A percentile compares a stretch with the other conserved stretches of the same genome.
Evolutionary conservation across 495 filamentous ascomycete genomes (phyloP).

Genomic region (Tricharina praecox): DNA sequence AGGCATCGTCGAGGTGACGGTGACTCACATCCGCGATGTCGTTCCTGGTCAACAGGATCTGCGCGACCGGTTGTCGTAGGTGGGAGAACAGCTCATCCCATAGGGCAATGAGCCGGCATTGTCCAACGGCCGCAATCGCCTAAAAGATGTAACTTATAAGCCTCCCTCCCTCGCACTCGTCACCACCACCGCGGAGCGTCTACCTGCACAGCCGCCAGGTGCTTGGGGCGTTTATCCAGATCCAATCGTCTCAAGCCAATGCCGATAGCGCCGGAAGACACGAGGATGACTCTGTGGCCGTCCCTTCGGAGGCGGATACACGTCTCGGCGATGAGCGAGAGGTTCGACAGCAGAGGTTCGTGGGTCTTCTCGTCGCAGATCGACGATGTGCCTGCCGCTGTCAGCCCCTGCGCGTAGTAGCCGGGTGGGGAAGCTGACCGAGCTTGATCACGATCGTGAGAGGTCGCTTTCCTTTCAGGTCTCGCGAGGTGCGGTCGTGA

Average conservation of each 20-base stretch:
- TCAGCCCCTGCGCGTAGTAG: background rate
- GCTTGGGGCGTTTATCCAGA: constrained; percentile 71
- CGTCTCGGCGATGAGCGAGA: constrained; percentile 84
- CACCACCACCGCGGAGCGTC: constrained; percentile 1
- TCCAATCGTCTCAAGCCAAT: constrained; percentile 82
- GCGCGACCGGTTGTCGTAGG: constrained; percentile 73
- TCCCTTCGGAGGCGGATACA: constrained; percentile 67
- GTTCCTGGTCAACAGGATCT: constrained; percentile 87
- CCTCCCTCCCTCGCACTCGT: background rate
- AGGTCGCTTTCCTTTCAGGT: constrained; percentile 32
- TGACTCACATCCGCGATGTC: constrained; percentile 78
- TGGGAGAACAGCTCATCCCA: constrained; percentile 88
- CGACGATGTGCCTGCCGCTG: constrained; percentile 66
- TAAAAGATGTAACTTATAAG: constrained; percentile 29
- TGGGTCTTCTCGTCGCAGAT: constrained; percentile 97
- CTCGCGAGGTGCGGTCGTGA: constrained; percentile 5
- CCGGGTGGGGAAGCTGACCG: constrained; percentile 40
- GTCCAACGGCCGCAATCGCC: constrained; percentile 88
- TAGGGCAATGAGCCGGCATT: constrained; percentile 85
- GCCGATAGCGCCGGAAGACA: constrained; percentile 92
- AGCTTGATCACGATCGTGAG: constrained; percentile 84
- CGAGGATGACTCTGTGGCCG: constrained; percentile 86
- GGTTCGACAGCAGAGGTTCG: constrained; percentile 79
- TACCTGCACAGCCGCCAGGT: constrained; percentile 70
- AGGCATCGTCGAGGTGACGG: too few species aligned